Evolutionary conservation across 306 rosid genomes (phyloP), one percentile per base, ranked within the genome.

Genomic region (Prunus mongolica): DNA sequence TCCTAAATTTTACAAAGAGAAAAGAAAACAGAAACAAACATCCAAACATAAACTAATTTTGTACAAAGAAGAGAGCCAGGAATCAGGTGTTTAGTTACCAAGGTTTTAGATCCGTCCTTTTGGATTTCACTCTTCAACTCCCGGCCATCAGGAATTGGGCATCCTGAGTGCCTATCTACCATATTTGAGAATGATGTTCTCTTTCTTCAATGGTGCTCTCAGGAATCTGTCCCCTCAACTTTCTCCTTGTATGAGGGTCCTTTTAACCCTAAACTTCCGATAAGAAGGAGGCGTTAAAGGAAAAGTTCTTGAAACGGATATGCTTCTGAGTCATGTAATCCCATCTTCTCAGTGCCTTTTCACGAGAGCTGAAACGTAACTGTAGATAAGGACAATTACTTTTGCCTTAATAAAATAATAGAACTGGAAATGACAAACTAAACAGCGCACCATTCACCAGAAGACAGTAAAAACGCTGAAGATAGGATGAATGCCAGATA

Each of bases 81-180:
- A 30, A 30, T 12, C 16, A 47, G 51, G 74, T n/a, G 16, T 65
- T 56, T 20, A 46, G 67, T 67, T 79, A 79, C 83, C 64, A 0
- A 47, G 38, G n/a, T 18, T 58, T 56, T 50, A 19, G 65, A 65
- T 47, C 83, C 32, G 0, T 30, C 32, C 4, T 3, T 30, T 30
- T 3, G 32, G 32, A 20, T 22, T 55, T 73, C 75, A 12, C 12
- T 57, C 70, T 47, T 73, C 24, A 57, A 60, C 47, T 46, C 46
- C 75, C 75, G 67, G 34, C 78, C 64, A 2, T 18, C 46, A 32
- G 83, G 83, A 49, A 79, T 67, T 46, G 52, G 52, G 4, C 14
- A 14, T 0, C 38, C 24, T 2, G 15, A 2, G 6, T 73, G 41
- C 46, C 2, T 44, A 65, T 79, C 63, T 5, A 27, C 78, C 75